Evolutionary conservation across 192 early-diverging fungal species (phyloP), one percentile per base, ranked within the genome.

Genomic region (Coemansia sp.): DNA sequence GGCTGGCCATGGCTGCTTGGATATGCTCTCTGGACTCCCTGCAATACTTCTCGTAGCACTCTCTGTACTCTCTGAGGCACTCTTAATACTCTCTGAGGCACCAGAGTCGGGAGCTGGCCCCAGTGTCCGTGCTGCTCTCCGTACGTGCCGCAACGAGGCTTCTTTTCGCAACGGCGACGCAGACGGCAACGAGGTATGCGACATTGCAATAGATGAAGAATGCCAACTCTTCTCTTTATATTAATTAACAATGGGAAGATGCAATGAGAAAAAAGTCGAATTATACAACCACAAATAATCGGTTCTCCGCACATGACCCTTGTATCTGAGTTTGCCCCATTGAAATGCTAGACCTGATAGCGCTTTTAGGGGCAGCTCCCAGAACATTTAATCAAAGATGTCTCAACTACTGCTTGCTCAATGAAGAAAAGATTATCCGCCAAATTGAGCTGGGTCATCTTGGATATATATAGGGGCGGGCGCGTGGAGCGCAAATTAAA

Each of bases 81-180:
- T 32, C 32, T 32, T 32, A 8, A 32, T 32, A 32, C 32, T 32
- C 32, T 43, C 41, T 4, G 41, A 12, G 3, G 14, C 41, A n/a
- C 16, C 14, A n/a, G 41, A 0, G 14, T 43, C 41, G 14, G 41
- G 18, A 3, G 51, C 37, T 4, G 76, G 23, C 0, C 70, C 76
- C 14, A 79, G 64, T 0, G 76, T 64, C 26, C 76, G 70, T 13
- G 64, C 71, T 47, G 67, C 64, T 41, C 76, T 59, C 24, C 76
- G 66, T 4, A 73, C 69, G 27, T 79, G 76, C 32, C 66, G 60
- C 29, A 50, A 23, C 22, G 60, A 38, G 12, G 53, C 51, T 47
- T 66, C 65, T 35, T 63, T 67, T 6, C 23, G 53, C 14, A 64
- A 26, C 19, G 59, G 18, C 22, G 65, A 55, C 6, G 37, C 50